These are phyloP conservation scores for Aspergillus bridgeri DNA, from an alignment of 495 filamentous ascomycete genomes.

Conservation along the genomic window DNA sequence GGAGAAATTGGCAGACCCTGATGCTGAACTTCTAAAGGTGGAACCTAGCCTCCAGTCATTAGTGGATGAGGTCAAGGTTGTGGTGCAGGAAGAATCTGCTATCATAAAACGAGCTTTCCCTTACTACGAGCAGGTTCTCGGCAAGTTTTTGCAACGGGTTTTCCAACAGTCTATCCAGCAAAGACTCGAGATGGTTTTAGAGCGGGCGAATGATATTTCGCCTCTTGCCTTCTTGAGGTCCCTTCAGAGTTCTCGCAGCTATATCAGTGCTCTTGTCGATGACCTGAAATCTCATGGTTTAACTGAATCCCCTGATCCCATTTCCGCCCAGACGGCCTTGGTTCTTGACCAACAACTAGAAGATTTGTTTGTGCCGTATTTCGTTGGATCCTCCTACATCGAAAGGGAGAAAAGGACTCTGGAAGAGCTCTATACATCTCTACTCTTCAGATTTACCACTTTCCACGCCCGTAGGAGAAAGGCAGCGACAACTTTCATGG, in stretches of 20 bases:
- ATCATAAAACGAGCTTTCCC: constrained; percentile 96
- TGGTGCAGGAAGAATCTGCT: constrained; percentile 94
- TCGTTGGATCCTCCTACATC: constrained; percentile 90
- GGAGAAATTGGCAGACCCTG: constrained; percentile 91
- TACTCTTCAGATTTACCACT: constrained; percentile 92
- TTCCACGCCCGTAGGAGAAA: constrained; percentile 86
- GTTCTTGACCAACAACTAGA: constrained; percentile 94
- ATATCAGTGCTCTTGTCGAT: constrained; percentile 81
- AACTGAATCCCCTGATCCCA: constrained; percentile 90
- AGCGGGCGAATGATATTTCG: constrained; percentile 87
- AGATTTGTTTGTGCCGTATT: constrained; percentile 93
- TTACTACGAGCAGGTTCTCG: constrained; percentile 89
- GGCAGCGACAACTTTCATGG: constrained; percentile 85
- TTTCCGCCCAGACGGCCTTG: constrained; percentile 79
- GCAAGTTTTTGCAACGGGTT: constrained; percentile 87
- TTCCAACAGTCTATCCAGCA: constrained; percentile 99
- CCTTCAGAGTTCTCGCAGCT: constrained; percentile 81
- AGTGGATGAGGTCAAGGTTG: constrained; percentile 87
- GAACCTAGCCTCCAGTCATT: constrained; percentile 90
- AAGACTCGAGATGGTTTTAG: constrained; percentile 89
- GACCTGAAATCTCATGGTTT: constrained; percentile 92
- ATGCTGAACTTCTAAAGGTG: constrained; percentile 83
- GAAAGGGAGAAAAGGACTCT: constrained; percentile 87
- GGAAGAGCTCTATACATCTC: constrained; percentile 86
- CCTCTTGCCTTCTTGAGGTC: constrained; percentile 89